These are phyloP conservation scores for Monosporascus sp. DNA, from an alignment of 2,329 filamentous ascomycete species.

Conservation along the genomic window DNA sequence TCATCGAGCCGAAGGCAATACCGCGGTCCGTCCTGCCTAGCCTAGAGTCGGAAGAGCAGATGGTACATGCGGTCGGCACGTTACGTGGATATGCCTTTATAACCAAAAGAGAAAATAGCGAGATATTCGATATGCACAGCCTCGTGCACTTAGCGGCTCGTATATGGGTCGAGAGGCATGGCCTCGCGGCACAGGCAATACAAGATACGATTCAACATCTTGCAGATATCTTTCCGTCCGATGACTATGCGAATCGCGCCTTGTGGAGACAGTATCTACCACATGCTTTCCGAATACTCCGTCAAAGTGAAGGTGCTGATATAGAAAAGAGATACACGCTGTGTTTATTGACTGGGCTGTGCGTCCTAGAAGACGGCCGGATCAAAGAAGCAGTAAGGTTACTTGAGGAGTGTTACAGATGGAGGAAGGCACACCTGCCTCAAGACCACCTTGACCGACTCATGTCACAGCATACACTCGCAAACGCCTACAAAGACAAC, in stretches of 20 bases:
- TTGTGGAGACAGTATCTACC: constrained; percentile 19
- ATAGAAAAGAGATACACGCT: neutral
- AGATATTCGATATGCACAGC: constrained; percentile 29
- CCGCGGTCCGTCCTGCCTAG: constrained; percentile 28
- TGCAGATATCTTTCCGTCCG: neutral
- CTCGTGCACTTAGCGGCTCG: constrained; percentile 27
- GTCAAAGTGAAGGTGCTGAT: constrained; percentile 8
- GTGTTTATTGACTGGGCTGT: neutral
- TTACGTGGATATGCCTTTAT: constrained; percentile 27
- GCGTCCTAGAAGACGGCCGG: neutral
- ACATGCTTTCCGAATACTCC: constrained; percentile 17
- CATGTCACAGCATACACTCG: neutral
- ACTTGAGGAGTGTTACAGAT: neutral
- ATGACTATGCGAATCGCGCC: constrained; percentile 7
- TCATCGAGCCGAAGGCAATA: constrained; percentile 34
- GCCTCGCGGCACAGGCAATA: neutral
- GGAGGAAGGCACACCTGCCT: neutral
- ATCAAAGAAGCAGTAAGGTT: constrained; percentile 7
- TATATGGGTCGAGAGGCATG: constrained; percentile 18
- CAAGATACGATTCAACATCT: neutral
- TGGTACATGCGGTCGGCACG: constrained; percentile 20
- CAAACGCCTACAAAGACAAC: neutral
- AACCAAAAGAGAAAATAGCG: constrained; percentile 6
- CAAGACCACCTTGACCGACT: neutral
- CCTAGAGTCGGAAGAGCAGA: neutral